Base-by-base conservation (phyloP, 768 basidiomycete genomes). In the Tylopilus balloui region DNA sequence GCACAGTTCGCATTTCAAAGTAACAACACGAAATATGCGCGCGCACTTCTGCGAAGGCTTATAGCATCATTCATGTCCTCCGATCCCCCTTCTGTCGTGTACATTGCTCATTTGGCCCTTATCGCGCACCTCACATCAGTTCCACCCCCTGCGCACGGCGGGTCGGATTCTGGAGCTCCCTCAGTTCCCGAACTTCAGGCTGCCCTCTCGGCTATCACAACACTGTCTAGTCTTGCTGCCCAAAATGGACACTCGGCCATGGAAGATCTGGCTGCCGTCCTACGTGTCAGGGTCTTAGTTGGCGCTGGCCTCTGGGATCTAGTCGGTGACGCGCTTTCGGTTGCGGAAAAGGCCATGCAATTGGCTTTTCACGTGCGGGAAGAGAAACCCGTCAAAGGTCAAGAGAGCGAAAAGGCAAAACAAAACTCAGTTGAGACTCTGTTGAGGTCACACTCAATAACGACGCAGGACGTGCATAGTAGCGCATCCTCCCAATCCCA, bases 11-110 rank as follows among this genome's bases (percentile, higher is more conserved):
- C 65, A 3, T 55, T 42, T 70, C 80, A 25, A 59, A 69, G 37
- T 63, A 69, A 71, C 72, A 78, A 57, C 67, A 75, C 71, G 6
- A 86, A 83, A 63, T 78, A 78, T 52, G 79, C 83, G 0, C 80
- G 81, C 32, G 78, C 75, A 12, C 70, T 79, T 14, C 67, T 88
- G 32, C 77, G 78, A 24, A 78, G 78, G 28, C 72, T 83, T 9
- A 60, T 83, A 19, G 61, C 69, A 2, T 76, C 77, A n/a, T 60
- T 77, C 32, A 41, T 63, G 15, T 65, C 75, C 4, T 65, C 71
- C 9, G 77, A 82, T 52, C 74, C 80, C 1, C 78, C 79, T 5
- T 75, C 79, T 24, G 57, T 77, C 34, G 57, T 77, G 5, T 86
- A 87, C 52, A 59, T 68, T 9, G 71, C 78, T 1, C 78, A 86